Evolutionary conservation across 306 rosid genomes (phyloP), one percentile per base, ranked within the genome.

Genomic region (Vigna radiata): DNA sequence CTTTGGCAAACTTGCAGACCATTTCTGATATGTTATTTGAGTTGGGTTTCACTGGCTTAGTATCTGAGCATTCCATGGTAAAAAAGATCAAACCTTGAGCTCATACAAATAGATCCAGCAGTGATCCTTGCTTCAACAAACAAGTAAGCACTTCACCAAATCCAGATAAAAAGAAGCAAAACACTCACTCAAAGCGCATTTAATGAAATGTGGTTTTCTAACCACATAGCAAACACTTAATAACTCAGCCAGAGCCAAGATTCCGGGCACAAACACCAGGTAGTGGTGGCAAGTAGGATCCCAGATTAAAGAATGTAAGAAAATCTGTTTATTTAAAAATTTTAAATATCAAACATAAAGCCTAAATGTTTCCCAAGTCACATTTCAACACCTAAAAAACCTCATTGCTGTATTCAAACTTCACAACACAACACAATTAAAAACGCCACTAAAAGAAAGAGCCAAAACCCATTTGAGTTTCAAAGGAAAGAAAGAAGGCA

Each of bases 21-120:
- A 88, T 85, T 79, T 91, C 95, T 41, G 97, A 87, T 48, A 91
- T 85, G 72, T 87, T 91, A 77, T 83, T 91, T 69, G 95, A 85
- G 84, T 83, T 83, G 85, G 90, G 75, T 75, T 85, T 91, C 41
- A 77, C 59, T 70, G 90, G 90, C 77, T 85, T 88, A 72, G 81
- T 46, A 77, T 64, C 70, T 70, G 81, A 68, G 60, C 77, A 33
- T 36, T 88, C 97, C 97, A 90, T 91, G 36, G 66, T 68, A 19
- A 50, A 29, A 33, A 66, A 70, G 82, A 59, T 81, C 74, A 73
- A 83, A 25, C 67, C 86, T 77, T 63, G 58, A 75, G 71, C 37
- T 68, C 72, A 52, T 27, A 68, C 73, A 82, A 67, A 85, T 63
- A 79, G 73, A 85, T 59, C 82, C 62, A 72, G 58, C 49, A 72